Percentiles rank a stretch among this genome's conserved stretches.
These are phyloP conservation scores for Echria macrotheca DNA, from an alignment of 495 filamentous ascomycete species.

Conservation along the genomic window DNA sequence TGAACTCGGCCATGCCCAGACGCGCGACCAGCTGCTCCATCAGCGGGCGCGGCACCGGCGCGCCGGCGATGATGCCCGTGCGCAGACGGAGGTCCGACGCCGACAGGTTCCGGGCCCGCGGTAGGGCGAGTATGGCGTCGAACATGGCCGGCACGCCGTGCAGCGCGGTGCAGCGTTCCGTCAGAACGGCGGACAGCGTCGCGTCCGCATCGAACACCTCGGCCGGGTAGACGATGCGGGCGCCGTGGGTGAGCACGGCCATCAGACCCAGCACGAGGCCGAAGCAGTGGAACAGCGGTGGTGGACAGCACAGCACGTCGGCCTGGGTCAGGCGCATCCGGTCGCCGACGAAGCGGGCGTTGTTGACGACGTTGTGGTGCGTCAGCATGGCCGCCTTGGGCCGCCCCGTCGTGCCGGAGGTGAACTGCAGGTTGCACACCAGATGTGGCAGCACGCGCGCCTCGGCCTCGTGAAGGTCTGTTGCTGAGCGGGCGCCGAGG, in stretches of 20 bases:
- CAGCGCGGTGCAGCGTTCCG: conserved; percentile 62
- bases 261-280: conserved; percentile 66
- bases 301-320: conserved; percentile 64
- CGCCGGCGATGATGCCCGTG: conserved; percentile 65
- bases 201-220: conserved; percentile 58
- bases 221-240: conserved; percentile 60
- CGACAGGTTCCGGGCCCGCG: conserved; percentile 43
- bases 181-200: conserved; percentile 52
- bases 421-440: conserved; percentile 67
- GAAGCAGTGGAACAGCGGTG: conserved; percentile 71
- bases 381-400: conserved; percentile 74
- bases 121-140: conserved; percentile 54
- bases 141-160: conserved; percentile 74
- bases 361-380: conserved; percentile 66
- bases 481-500: conserved; percentile 37
- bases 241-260: conserved; percentile 59
- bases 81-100: conserved; percentile 46
- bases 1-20: conserved; percentile 63
- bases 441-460: conserved; percentile 51
- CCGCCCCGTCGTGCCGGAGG: conserved; percentile 63
- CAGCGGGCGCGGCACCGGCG: conserved; percentile 57
- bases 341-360: conserved; percentile 63
- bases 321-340: conserved; percentile 58
- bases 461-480: conserved; percentile 30
- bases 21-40: conserved; percentile 58